Base-by-base conservation (phyloP, 305 asterid genomes). In the Fraxinus sp. region DNA sequence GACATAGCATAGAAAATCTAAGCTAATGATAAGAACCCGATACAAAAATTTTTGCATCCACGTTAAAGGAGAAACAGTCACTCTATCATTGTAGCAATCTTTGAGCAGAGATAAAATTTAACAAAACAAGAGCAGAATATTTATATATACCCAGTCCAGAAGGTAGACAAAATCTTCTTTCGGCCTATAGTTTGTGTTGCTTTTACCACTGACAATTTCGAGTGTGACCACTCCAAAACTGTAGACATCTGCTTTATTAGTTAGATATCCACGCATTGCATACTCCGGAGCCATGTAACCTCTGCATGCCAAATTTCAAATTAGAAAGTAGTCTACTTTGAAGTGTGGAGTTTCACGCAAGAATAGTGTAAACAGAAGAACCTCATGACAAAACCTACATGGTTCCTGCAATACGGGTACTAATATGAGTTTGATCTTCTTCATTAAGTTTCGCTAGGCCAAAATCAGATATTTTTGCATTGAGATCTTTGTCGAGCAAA, bases 231-330 rank as follows among this genome's bases (percentile, higher is more conserved):
- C 97, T 68, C 99, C 99, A 78, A 89, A 95, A 88, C 99, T 95
- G 90, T 94, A 95, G 64, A 95, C 97, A 74, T 95, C 99, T 74
- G 99, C 99, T 89, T 93, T 94, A 74, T 81, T 86, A 32, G 98
- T 95, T 37, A 95, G 88, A 85, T 91, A 90, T 49, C 98, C 99
- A 0, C 97, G 96, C 98, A 95, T 93, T 0, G 98, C 98, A 72
- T 94, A 95, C 80, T 95, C 98, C 3, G 98, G 98, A 77, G 98
- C 97, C 99, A 95, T 94, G 64, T 95, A 95, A 55, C 99, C 99
- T 82, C 98, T 95, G 90, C 83, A 87, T 71, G 32, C 75, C 84
- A 78, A 78, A 83, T 33, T 71, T 28, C 22, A 44, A 44, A 81
- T 39, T 72, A 74, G 76, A 1, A 18, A 33, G 26, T 5, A 13